Evolutionary conservation across 129 eudicot genomes (phyloP).

Genomic region (Erigeron canadensis): DNA sequence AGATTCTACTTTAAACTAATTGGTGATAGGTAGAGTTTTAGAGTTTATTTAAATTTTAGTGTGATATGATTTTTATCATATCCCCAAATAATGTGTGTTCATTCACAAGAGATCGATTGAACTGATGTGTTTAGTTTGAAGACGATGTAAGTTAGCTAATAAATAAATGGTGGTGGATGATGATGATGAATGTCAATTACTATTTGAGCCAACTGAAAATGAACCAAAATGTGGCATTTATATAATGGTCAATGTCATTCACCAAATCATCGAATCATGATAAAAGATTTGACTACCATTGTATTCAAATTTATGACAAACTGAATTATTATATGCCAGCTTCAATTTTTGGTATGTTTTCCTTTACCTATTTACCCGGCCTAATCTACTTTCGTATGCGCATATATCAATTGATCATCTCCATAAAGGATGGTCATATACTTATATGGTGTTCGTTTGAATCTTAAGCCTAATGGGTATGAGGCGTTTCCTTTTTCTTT

Average conservation of each 20-base stretch:
- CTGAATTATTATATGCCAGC: not conserved
- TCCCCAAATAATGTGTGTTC: not conserved
- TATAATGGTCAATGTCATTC: slow-evolving; percentile 32
- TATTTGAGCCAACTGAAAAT: slow-evolving; percentile 25
- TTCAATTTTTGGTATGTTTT: not conserved
- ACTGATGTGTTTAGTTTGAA: slow-evolving; percentile 21
- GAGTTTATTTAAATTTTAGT: too few species aligned
- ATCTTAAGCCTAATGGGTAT: too few species aligned
- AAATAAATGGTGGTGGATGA: slow-evolving; percentile 4
- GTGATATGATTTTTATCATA: not conserved
- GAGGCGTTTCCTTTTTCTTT: too few species aligned
- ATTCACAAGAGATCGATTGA: not conserved
- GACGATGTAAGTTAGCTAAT: slow-evolving; percentile 10
- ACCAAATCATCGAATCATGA: slow-evolving; percentile 20
- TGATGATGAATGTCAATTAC: slow-evolving; percentile 17
- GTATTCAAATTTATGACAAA: slow-evolving; percentile 19
- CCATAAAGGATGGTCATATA: too few species aligned
- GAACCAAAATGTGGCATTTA: slow-evolving; percentile 30
- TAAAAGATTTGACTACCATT: slow-evolving; percentile 8
- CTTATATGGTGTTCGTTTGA: too few species aligned
- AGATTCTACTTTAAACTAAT: too few species aligned
- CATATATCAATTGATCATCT: too few species aligned
- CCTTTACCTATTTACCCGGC: not conserved
- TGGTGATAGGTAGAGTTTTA: too few species aligned
- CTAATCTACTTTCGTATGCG: too few species aligned